Evolutionary conservation across 2,329 filamentous ascomycete species (phyloP).

Genomic region (Fusarium camptoceras): DNA sequence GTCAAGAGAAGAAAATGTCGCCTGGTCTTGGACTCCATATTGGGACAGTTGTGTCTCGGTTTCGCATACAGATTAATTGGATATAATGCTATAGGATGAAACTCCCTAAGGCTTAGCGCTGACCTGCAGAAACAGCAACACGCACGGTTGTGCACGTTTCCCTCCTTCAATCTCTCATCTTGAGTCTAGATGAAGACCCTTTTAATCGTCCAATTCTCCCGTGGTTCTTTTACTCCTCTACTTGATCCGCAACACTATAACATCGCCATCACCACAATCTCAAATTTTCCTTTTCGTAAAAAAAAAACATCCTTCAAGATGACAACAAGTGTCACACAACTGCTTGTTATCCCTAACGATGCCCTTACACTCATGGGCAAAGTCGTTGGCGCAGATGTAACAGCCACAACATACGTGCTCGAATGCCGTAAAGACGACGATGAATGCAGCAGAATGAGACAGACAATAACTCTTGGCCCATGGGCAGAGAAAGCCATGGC

Average conservation of each 20-base stretch:
- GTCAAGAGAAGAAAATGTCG: not conserved
- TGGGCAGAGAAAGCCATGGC: slow-evolving; percentile 1
- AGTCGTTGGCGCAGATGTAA: not conserved
- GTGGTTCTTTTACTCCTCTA: too few relatives aligned
- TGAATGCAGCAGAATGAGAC: not conserved
- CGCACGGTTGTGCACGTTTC: not conserved
- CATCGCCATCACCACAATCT: too few relatives aligned
- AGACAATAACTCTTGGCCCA: not conserved
- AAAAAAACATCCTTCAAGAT: not conserved
- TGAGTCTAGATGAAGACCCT: not conserved
- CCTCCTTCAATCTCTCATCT: not conserved
- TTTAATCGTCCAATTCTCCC: not conserved
- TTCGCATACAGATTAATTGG: not conserved
- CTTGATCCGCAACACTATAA: too few relatives aligned
- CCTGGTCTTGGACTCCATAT: not conserved
- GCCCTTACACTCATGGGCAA: not conserved
- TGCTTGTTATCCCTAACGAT: not conserved
- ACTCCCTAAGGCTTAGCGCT: not conserved
- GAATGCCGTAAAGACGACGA: not conserved
- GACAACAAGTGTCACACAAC: slow-evolving; percentile 3
- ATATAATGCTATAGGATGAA: not conserved
- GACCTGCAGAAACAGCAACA: not conserved
- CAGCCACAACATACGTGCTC: slow-evolving; percentile 1
- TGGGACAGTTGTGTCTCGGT: not conserved
- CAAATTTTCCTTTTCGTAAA: not conserved